Evolutionary conservation across 106 monocot species (phyloP), one percentile per base, ranked within the genome.

Genomic region (Chionographis japonica): DNA sequence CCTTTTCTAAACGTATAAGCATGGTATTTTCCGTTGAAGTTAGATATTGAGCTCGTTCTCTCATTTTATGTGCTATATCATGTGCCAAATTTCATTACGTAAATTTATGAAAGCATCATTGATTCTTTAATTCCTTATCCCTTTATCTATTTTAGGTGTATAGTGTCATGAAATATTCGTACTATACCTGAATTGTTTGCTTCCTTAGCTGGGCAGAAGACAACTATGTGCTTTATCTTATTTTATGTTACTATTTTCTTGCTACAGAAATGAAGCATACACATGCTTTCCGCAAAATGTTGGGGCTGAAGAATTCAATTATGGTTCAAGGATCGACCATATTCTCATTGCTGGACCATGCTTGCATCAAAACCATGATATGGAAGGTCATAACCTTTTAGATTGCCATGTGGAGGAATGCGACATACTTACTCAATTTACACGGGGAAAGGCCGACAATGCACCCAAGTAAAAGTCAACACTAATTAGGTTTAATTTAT

Each of bases 251-350:
- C 19, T 6, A n/a, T 75, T 8, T 50, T 18, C 20, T 61, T 56
- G 36, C 57, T 71, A 41, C 79, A 98, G 92, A 72, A 69, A 77
- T 77, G 93, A 69, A 68, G 89, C 89, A 63, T 98, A 90, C 49
- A 92, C 92, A 49, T 92, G 89, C 58, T 98, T 90, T 73, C 68
- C 85, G 15, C 80, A 74, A 66, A 46, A 62, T 35, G 63, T 79
- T 81, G 93, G 98, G 67, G 92, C 85, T 66, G 98, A 98, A 82
- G 93, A 85, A 66, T 98, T 85, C 74, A 98, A 98, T 66, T 98
- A 90, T 71, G 98, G 92, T 58, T 83, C 90, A 56, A 80, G 98
- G 78, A 98, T 98, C 64, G 98, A 98, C 66, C 98, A 87, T 78
- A 93, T 98, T 67, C 81, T 98, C 53, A 74, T 88, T 70, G 74